Evolutionary conservation across 495 filamentous ascomycete species (phyloP).

Genomic region (Penicillium diatomitis): DNA sequence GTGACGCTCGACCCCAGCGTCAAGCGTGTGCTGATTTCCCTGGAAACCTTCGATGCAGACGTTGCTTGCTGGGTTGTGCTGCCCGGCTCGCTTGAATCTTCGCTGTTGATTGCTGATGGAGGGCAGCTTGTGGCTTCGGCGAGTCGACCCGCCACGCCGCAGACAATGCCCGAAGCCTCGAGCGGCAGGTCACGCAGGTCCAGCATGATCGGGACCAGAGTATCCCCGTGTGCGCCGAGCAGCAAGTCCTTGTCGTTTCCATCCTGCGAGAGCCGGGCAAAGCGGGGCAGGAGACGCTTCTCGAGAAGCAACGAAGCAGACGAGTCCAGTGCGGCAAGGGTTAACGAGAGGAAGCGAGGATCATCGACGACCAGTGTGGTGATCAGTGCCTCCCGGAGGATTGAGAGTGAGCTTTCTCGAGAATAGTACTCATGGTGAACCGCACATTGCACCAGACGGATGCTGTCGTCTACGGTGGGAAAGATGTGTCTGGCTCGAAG

Average conservation of each 20-base stretch:
- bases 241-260: slow-evolving; percentile 45
- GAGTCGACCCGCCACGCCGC: slow-evolving; percentile 75
- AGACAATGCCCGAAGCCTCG: slow-evolving; percentile 90
- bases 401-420: slow-evolving; percentile 38
- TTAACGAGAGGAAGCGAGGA: slow-evolving; percentile 77
- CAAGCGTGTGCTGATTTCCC: slow-evolving; percentile 11
- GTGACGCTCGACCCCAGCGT: slow-evolving; percentile 1
- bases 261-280: slow-evolving; percentile 32
- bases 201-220: slow-evolving; percentile 80
- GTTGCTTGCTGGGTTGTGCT: slow-evolving; percentile 1
- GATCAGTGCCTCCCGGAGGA: slow-evolving; percentile 36
- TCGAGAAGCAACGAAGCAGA: slow-evolving; percentile 73
- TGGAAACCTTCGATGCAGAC: slow-evolving; percentile 10
- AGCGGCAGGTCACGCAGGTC: slow-evolving; percentile 73
- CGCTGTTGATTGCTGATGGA: slow-evolving; percentile 1
- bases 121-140: slow-evolving; percentile 43
- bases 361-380: slow-evolving; percentile 50
- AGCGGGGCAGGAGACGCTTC: slow-evolving; percentile 52
- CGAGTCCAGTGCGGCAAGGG: slow-evolving; percentile 74
- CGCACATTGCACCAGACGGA: slow-evolving; percentile 78
- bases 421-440: slow-evolving; percentile 46
- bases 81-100: neutral
- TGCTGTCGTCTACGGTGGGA: slow-evolving; percentile 56
- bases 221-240: slow-evolving; percentile 70
- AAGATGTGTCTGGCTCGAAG: slow-evolving; percentile 64